A percentile compares a stretch with the other conserved stretches of the same genome.
Conservation (phyloP, 2,329 filamentous ascomycete species). For the Tolypocladium endophyticum region DNA sequence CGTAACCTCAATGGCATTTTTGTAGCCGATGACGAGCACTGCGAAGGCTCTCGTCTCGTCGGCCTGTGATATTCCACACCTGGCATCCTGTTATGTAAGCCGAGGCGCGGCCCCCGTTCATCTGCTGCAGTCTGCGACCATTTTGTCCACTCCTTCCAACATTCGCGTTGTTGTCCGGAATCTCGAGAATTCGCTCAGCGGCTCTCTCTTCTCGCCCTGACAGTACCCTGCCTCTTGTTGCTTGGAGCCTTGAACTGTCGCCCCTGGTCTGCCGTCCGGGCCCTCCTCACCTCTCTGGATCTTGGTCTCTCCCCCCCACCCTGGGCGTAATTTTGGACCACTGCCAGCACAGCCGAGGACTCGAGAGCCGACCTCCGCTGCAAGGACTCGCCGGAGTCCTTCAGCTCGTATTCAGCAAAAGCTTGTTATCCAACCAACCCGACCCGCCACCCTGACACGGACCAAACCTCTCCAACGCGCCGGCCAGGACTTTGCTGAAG, state of each 20-base stretch:
- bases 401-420: slow-evolving; percentile 9
- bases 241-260: not conserved
- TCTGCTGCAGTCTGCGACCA: not conserved
- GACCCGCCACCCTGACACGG: slow-evolving; percentile 15
- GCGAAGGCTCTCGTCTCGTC: not conserved
- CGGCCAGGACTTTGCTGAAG: not conserved
- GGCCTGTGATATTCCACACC: not conserved
- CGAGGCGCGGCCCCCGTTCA: not conserved
- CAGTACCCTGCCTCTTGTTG: not conserved
- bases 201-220: not conserved
- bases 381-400: not conserved
- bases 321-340: slow-evolving; percentile 3
- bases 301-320: not conserved
- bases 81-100: slow-evolving; percentile 7
- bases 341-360: not conserved
- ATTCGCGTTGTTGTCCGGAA: not conserved
- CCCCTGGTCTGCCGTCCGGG: not conserved
- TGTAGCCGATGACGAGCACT: not conserved
- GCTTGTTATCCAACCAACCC: slow-evolving; percentile 13
- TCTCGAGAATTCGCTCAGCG: not conserved
- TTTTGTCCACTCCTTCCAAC: not conserved
- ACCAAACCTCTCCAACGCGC: slow-evolving; percentile 10
- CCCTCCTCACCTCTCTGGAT: not conserved
- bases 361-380: not conserved
- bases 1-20: not conserved